Conservation (phyloP, 2,329 filamentous ascomycete genomes). For the Cytospora mali region DNA sequence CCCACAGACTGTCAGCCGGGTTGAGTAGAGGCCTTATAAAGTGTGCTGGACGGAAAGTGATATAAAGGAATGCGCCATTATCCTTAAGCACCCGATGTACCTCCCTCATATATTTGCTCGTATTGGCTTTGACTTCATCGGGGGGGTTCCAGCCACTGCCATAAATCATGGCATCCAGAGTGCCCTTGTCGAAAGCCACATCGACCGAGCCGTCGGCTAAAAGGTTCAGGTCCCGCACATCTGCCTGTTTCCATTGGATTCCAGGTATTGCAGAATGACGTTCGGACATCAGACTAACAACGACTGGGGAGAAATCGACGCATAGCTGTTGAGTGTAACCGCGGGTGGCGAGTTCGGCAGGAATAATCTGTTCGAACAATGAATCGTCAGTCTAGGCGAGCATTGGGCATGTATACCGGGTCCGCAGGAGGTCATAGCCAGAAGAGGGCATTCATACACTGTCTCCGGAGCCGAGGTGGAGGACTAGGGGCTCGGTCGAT, state of each 20-base stretch:
- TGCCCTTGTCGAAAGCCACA: conserved; percentile 59
- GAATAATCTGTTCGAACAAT: conserved; percentile 49
- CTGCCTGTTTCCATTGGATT: conserved; percentile 53
- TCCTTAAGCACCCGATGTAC: conserved; percentile 52
- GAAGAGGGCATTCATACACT: conserved; percentile 45
- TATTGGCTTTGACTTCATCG: conserved; percentile 51
- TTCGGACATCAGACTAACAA: conserved; percentile 54
- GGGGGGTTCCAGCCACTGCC: conserved; percentile 57
- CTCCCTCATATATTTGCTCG: conserved; percentile 51
- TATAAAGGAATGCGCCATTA: conserved; percentile 52
- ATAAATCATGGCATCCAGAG: conserved; percentile 58
- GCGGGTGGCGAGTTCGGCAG: conserved; percentile 47
- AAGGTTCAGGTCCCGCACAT: conserved; percentile 53
- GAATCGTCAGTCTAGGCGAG: background rate
- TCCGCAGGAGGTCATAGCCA: too few species aligned
- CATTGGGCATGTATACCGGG: too few species aligned
- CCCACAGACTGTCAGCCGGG: conserved; percentile 44
- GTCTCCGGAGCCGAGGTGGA: conserved; percentile 61
- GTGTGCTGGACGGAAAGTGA: conserved; percentile 58
- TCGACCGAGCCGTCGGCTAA: conserved; percentile 46
- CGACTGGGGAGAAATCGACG: conserved; percentile 58
- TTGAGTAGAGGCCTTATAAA: conserved; percentile 54
- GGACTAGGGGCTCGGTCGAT: conserved; percentile 44
- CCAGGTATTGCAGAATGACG: conserved; percentile 42
- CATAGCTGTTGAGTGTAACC: conserved; percentile 58